These are phyloP conservation scores for Rhytidiadelphus loreus DNA, from an alignment of 225 moss, liverwort and hornwort genomes.

Conservation along the genomic window DNA sequence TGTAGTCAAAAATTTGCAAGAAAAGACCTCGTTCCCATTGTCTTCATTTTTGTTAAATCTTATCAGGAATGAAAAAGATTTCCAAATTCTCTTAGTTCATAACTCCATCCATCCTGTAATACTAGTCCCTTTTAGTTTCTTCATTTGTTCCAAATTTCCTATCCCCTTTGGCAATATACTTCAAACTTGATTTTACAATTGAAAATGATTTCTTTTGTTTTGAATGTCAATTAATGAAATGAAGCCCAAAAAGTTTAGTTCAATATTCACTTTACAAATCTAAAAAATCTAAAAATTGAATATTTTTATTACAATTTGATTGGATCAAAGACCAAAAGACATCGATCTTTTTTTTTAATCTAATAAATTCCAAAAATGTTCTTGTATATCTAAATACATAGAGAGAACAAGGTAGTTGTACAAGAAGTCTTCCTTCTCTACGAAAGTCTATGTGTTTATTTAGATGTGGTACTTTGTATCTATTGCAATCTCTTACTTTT, in stretches of 20 bases:
- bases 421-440: too few relatives aligned
- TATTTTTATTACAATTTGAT: neutral
- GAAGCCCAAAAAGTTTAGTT: neutral
- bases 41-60: neutral
- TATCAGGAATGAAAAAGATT: neutral
- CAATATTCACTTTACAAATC: neutral
- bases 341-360: neutral
- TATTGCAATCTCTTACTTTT: too few relatives aligned
- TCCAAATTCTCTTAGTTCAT: neutral
- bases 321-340: neutral
- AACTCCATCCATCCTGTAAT: neutral
- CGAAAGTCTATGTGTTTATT: too few relatives aligned
- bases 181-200: neutral
- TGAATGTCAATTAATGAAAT: accelerated
- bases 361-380: neutral
- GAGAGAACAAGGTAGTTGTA: too few relatives aligned
- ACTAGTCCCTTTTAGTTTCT: neutral
- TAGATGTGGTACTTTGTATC: too few relatives aligned
- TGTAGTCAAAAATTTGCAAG: neutral
- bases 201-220: neutral
- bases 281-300: accelerated
- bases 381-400: neutral
- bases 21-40: accelerated
- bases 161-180: too few relatives aligned
- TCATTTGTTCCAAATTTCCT: neutral